Percentiles rank a stretch among this genome's conserved stretches.
Conservation (phyloP, 106 monocot genomes). For the Dioscorea dumetorum region DNA sequence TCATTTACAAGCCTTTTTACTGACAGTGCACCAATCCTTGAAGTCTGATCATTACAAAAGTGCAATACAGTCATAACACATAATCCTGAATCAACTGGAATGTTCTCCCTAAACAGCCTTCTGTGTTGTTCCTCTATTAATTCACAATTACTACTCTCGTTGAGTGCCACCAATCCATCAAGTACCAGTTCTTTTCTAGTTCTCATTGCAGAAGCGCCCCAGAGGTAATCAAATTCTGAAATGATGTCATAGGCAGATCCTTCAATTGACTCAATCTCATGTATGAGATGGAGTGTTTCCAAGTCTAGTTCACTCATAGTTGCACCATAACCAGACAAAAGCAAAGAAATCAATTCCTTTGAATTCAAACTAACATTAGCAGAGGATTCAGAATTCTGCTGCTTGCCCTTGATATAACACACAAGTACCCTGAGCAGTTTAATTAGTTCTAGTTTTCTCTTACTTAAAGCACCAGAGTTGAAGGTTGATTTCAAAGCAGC, state of each 20-base stretch:
- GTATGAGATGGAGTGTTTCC: conserved; percentile 64
- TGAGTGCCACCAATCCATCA: conserved; percentile 13
- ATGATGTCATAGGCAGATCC: conserved; percentile 34
- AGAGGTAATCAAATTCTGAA: conserved; percentile 69
- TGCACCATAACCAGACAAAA: conserved; percentile 79
- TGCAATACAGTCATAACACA: conserved; percentile 54
- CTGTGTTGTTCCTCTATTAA: conserved; percentile 32
- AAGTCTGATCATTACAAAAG: conserved; percentile 52
- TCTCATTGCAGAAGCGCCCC: conserved; percentile 63
- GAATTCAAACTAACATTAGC: conserved; percentile 20
- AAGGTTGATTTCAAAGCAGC: not conserved
- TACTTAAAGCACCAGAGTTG: conserved; percentile 8
- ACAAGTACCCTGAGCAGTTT: conserved; percentile 68
- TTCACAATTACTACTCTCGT: conserved; percentile 21
- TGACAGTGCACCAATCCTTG: conserved; percentile 16
- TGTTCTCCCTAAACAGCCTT: conserved; percentile 74
- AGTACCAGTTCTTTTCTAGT: conserved; percentile 41
- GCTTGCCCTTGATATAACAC: conserved; percentile 34
- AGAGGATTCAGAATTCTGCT: conserved; percentile 6
- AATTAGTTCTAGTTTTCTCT: conserved; percentile 62
- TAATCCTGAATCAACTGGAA: conserved; percentile 59
- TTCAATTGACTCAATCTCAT: conserved; percentile 56
- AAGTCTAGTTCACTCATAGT: conserved; percentile 61
- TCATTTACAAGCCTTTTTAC: conserved; percentile 46
- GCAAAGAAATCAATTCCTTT: conserved; percentile 66